Percentiles rank a stretch among this genome's conserved stretches.
These are phyloP conservation scores for Cyberlindnera maritima DNA, from an alignment of 805 yeast species.

Conservation along the genomic window DNA sequence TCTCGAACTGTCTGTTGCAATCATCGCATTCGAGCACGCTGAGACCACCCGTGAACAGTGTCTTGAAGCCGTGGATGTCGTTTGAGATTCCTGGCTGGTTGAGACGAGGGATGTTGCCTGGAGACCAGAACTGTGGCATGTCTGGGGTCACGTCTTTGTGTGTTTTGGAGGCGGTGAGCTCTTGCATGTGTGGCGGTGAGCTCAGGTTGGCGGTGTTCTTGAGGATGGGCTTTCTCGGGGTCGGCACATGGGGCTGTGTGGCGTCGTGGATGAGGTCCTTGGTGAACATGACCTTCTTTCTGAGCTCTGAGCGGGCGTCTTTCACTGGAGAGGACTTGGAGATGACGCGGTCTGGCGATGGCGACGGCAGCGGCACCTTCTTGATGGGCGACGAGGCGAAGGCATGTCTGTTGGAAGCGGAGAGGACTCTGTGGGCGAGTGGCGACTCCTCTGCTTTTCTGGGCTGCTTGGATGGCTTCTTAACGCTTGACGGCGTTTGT, in stretches of 20 bases:
- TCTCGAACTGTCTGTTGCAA: constrained; percentile 25
- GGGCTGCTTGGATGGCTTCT: not conserved
- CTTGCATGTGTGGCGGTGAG: constrained; percentile 14
- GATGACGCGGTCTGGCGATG: constrained; percentile 21
- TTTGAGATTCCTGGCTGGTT: constrained; percentile 1
- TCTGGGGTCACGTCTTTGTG: not conserved
- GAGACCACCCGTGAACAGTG: constrained; percentile 24
- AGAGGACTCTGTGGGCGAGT: constrained; percentile 2
- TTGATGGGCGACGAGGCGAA: constrained; percentile 22
- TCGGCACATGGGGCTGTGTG: constrained; percentile 4
- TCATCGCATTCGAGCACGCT: constrained; percentile 8
- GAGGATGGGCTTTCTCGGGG: constrained; percentile 25
- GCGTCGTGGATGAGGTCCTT: constrained; percentile 11
- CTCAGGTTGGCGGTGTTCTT: constrained; percentile 8
- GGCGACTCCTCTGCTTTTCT: constrained; percentile 4
- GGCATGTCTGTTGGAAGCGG: not conserved
- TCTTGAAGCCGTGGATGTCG: constrained; percentile 17
- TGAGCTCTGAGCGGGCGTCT: not conserved
- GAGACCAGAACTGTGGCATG: constrained; percentile 24
- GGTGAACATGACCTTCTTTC: constrained; percentile 22
- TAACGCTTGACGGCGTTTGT: constrained; percentile 2
- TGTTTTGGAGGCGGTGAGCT: constrained; percentile 1
- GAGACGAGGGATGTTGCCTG: constrained; percentile 26
- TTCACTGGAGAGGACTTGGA: constrained; percentile 26
- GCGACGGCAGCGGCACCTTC: constrained; percentile 21